Conservation (phyloP, 2,329 filamentous ascomycete species). For the Aspergillus thermomutatus region DNA sequence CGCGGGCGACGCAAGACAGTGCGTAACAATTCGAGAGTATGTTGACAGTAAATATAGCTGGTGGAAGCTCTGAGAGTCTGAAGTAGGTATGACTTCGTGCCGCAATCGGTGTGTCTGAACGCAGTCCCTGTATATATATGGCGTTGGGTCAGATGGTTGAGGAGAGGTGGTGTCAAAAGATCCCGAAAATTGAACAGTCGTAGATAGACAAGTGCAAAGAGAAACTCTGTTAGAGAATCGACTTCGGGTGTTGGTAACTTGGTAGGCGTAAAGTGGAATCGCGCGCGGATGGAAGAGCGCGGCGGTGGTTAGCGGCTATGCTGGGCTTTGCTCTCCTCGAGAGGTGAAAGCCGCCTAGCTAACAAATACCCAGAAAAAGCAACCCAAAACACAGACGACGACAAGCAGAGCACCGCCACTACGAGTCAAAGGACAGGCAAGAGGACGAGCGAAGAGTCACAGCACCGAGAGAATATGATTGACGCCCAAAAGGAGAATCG, state of each 20-base stretch:
- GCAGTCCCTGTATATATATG: not conserved
- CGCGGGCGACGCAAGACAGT: not conserved
- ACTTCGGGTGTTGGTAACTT: not conserved
- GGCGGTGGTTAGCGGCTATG: constrained; percentile 16
- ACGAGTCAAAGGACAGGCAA: not conserved
- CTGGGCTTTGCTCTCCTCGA: constrained; percentile 3
- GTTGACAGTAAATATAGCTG: not conserved
- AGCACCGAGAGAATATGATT: constrained; percentile 7
- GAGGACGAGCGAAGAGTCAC: constrained; percentile 2
- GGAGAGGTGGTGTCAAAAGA: not conserved
- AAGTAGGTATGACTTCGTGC: not conserved
- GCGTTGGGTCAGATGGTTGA: not conserved
- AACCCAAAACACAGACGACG: not conserved
- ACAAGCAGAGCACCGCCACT: not conserved
- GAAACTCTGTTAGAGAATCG: constrained; percentile 8
- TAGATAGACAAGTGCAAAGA: constrained; percentile 8
- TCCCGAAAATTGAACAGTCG: not conserved
- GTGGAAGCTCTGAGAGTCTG: not conserved
- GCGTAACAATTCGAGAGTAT: not conserved
- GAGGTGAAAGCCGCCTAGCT: constrained; percentile 6
- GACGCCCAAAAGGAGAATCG: constrained; percentile 9
- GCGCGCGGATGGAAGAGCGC: constrained; percentile 11
- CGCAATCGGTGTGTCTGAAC: not conserved
- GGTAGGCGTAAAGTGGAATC: constrained; percentile 9
- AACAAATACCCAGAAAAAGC: constrained; percentile 1